These are phyloP conservation scores for Xylariaceae sp. DNA, from an alignment of 2,329 filamentous ascomycete genomes.

Conservation along the genomic window DNA sequence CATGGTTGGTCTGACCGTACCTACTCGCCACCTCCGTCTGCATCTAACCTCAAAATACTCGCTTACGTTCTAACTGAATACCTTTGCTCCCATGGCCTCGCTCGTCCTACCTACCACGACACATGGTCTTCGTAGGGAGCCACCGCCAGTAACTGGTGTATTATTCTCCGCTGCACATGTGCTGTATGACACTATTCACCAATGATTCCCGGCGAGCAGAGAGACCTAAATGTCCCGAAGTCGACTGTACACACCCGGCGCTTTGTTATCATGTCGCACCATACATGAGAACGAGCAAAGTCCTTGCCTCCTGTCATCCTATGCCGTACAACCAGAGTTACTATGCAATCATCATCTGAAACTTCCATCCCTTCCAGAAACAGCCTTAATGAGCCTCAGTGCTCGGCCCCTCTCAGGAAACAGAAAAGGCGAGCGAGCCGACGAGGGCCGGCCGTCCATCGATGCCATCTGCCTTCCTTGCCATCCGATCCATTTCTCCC, in stretches of 20 bases:
- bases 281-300: constrained; percentile 24
- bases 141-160: constrained; percentile 28
- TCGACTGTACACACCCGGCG: constrained; percentile 41
- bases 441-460: constrained; percentile 28
- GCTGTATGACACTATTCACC: constrained; percentile 34
- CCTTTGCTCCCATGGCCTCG: constrained; percentile 10
- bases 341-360: constrained; percentile 38
- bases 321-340: constrained; percentile 37
- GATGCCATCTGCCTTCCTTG: constrained; percentile 33
- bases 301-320: constrained; percentile 37
- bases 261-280: constrained; percentile 34
- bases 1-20: not conserved
- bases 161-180: constrained; percentile 37
- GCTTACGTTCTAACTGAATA: not conserved
- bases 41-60: constrained; percentile 5
- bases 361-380: constrained; percentile 29
- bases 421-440: constrained; percentile 22
- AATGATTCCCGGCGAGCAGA: constrained; percentile 36
- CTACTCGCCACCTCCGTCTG: not conserved
- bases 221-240: constrained; percentile 40
- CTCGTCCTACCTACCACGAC: constrained; percentile 36
- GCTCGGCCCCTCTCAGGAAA: constrained; percentile 24
- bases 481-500: constrained; percentile 24
- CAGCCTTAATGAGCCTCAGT: constrained; percentile 25
- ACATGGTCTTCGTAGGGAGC: constrained; percentile 34